Percentiles rank a stretch among this genome's conserved stretches.
phyloP scores from a whole-genome alignment of 345 rosid genomes.

The Syzygium aqueum region DNA sequence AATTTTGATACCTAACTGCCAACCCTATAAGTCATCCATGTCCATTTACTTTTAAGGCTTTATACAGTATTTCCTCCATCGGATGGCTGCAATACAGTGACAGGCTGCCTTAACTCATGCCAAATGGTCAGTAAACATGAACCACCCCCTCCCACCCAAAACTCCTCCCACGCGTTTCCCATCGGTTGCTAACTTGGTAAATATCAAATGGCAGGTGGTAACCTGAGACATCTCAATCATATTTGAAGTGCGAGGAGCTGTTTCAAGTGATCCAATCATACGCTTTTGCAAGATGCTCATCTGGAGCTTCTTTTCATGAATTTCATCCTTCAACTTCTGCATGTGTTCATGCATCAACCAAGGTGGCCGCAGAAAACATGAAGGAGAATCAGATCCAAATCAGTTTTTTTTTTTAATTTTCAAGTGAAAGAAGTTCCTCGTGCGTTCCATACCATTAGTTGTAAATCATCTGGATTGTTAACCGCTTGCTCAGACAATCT shows the following conservation, averaged over 20 bases:
- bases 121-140: neutral
- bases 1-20: neutral
- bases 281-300: conserved; percentile 46
- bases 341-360: conserved; percentile 33
- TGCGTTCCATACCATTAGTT: conserved; percentile 26
- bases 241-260: conserved; percentile 23
- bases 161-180: neutral
- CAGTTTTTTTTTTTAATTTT: neutral
- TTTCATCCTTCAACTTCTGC: conserved; percentile 49
- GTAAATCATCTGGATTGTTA: conserved; percentile 35
- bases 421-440: neutral
- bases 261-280: conserved; percentile 50
- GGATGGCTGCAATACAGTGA: neutral
- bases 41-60: neutral
- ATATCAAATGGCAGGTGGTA: neutral
- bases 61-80: neutral
- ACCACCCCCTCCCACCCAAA: fast-evolving
- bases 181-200: neutral
- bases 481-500: conserved; percentile 47
- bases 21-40: neutral
- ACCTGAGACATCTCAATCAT: conserved; percentile 45
- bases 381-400: neutral
- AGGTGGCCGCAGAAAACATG: neutral
- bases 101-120: neutral
- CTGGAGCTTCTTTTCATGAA: conserved; percentile 55